Conservation (phyloP, 2,329 filamentous ascomycete genomes). For the Curvularia sp. region DNA sequence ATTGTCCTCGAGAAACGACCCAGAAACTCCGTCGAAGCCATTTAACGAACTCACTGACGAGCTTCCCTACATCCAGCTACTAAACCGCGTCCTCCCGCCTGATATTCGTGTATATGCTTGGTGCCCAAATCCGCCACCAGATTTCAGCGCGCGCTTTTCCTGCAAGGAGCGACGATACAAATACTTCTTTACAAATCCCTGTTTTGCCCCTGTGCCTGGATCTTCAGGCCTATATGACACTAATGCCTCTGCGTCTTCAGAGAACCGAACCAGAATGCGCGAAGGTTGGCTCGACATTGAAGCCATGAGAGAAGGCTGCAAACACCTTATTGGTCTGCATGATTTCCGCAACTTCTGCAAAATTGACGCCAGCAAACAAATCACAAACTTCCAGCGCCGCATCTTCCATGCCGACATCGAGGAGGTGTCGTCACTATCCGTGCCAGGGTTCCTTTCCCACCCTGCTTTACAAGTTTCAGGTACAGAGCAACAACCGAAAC, state of each 20-base stretch:
- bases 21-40: conserved; percentile 34
- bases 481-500: conserved; percentile 57
- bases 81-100: conserved; percentile 86
- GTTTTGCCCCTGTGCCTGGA: conserved; percentile 72
- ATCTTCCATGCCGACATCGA: conserved; percentile 84
- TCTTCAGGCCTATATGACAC: conserved; percentile 57
- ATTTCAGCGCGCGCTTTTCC: conserved; percentile 90
- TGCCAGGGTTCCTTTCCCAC: conserved; percentile 40
- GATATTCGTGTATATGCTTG: conserved; percentile 93
- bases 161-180: conserved; percentile 91
- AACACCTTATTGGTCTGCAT: conserved; percentile 79
- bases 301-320: conserved; percentile 83
- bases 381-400: conserved; percentile 78
- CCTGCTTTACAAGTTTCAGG: conserved; percentile 27
- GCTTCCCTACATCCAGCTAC: conserved; percentile 78
- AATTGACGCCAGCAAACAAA: conserved; percentile 87
- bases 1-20: conserved; percentile 16
- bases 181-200: conserved; percentile 97
- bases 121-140: conserved; percentile 80
- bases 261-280: conserved; percentile 25
- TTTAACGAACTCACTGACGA: conserved; percentile 80
- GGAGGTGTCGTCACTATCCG: conserved; percentile 37
- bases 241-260: not conserved
- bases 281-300: conserved; percentile 84
- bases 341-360: conserved; percentile 99